A percentile compares a stretch with the other conserved stretches of the same genome.
These are phyloP conservation scores for Penicillium angulare DNA, from an alignment of 495 filamentous ascomycete genomes.

Conservation along the genomic window DNA sequence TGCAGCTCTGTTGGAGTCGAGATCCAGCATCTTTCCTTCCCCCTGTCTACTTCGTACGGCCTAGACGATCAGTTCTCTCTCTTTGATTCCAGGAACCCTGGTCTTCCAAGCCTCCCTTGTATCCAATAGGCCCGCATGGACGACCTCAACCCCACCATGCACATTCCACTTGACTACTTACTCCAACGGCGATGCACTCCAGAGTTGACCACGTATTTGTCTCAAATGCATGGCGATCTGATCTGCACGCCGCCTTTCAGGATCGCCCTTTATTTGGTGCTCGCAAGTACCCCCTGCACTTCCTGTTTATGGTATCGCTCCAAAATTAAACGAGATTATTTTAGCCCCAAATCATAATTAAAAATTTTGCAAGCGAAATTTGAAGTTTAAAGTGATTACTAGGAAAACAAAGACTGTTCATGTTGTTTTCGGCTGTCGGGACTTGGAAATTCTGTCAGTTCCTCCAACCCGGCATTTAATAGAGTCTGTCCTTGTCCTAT, in stretches of 20 bases:
- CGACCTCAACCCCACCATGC: slow-evolving; percentile 3
- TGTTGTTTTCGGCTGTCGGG: too few species aligned
- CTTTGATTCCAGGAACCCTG: slow-evolving; percentile 7
- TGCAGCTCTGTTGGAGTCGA: too few species aligned
- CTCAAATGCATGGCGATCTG: slow-evolving; percentile 37
- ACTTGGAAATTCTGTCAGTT: not conserved
- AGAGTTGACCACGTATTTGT: slow-evolving; percentile 31
- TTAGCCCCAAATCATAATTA: not conserved
- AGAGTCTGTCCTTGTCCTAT: not conserved
- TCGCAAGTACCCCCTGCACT: not conserved
- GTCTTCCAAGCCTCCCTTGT: slow-evolving; percentile 1
- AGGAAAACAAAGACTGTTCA: too few species aligned
- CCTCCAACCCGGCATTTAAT: slow-evolving; percentile 7
- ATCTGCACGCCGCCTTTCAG: slow-evolving; percentile 37
- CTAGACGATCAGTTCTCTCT: too few species aligned
- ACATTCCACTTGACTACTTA: slow-evolving; percentile 4
- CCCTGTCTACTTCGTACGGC: too few species aligned
- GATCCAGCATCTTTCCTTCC: too few species aligned
- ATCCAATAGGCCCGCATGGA: not conserved
- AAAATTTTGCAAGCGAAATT: not conserved
- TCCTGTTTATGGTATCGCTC: not conserved
- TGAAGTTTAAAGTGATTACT: not conserved
- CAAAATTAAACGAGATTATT: not conserved
- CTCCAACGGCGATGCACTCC: slow-evolving; percentile 26
- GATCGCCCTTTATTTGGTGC: slow-evolving; percentile 23